Evolutionary conservation across 192 early-diverging fungal species (phyloP), one percentile per base, ranked within the genome.

Genomic region (Coemansia sp.): DNA sequence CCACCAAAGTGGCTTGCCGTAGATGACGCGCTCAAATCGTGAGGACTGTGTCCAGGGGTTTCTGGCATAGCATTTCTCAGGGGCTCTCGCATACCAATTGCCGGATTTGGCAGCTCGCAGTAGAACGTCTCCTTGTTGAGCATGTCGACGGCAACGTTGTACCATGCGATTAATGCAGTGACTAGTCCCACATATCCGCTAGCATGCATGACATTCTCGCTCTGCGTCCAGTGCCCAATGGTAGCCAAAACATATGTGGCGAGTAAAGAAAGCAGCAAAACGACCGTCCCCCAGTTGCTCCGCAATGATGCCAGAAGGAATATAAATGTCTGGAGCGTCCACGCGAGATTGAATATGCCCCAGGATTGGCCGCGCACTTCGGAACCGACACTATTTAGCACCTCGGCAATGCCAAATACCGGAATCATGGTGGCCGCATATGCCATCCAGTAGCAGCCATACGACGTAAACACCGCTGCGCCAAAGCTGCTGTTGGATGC

Each of bases 381-480:
- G 9, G 72, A 60, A 22, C 57, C 67, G 26, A 77, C 55, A 0
- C 50, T 65, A 52, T 60, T 38, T 38, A 75, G 76, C 1, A 62
- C 67, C 17, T 66, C 76, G 5, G 73, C 46, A 27, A 84, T 74
- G 36, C 83, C 83, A 43, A 82, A 84, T 3, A 56, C 70, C 15
- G 83, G 83, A 29, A 84, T 80, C 32, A 82, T 54, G 17, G 63
- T 60, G 2, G 83, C 79, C 3, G 83, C 75, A 37, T 82, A 82
- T 8, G 77, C 73, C 53, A 85, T 70, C 84, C 84, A 81, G 71
- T 82, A 85, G 56, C 80, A 75, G 22, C 82, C 80, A 33, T 69
- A 75, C n/a, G 67, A 68, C 0, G 62, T 75, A 18, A 75, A 75
- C 2, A 75, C 67, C 2, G 69, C 62, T 0, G 67, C 72, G n/a